Evolutionary conservation across 768 basidiomycete species (phyloP), one percentile per base, ranked within the genome.

Genomic region (Lyophyllum shimeji): DNA sequence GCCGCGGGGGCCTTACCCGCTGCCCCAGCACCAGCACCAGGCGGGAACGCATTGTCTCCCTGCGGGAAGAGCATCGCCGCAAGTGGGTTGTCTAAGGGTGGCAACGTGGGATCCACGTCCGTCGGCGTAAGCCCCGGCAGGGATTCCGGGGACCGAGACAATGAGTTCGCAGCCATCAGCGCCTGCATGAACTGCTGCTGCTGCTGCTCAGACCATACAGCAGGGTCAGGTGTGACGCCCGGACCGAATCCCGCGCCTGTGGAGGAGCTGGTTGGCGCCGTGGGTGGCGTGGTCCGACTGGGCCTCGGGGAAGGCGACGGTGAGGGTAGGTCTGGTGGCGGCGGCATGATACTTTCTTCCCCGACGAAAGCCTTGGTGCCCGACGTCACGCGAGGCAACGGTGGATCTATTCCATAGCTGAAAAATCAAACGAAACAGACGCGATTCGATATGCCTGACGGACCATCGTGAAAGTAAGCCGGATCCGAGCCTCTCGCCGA

Each of bases 401-500:
- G 75, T 58, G 77, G 77, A 56, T 78, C 78, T 73, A 60, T 17
- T 12, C 23, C 15, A 23, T 15, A 42, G 21, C n/a, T 25, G 33
- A 55, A 31, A n/a, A 31, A n/a, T 61, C 29, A 45, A 23, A 34
- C n/a, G 39, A 34, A 18, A 23, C 8, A 17, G 40, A 29, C 15
- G 34, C n/a, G 55, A 37, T 44, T 43, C 15, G 42, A 54, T 44
- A 47, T n/a, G 52, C 52, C 59, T 20, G 13, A 47, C 69, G 51
- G 59, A 84, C 85, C 81, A 52, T 81, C 74, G 61, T 78, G 79
- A 50, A 79, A 67, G 63, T 80, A 85, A 11, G 76, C 75, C 3
- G 83, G 74, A 8, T 90, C 87, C 48, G 89, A 88, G 20, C 90
- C 81, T 33, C 87, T 81, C 12, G 81, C 79, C 2, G 86, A 86